A percentile compares a stretch with the other conserved stretches of the same genome.
Evolutionary conservation across 75 land plant species (phyloP).

Genomic region (Cunninghamia lanceolata): DNA sequence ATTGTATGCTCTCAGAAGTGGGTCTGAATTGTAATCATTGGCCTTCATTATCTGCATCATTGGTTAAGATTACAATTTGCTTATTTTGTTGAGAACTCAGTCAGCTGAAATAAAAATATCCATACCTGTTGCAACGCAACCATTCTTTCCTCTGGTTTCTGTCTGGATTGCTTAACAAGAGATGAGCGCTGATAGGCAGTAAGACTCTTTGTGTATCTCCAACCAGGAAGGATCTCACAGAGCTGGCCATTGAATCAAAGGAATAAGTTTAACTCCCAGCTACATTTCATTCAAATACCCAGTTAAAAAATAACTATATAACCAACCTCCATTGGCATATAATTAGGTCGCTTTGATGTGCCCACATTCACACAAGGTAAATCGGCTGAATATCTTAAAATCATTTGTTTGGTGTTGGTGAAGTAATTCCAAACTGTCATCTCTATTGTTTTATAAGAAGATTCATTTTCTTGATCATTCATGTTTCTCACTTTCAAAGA

Average conservation of each 20-base stretch:
- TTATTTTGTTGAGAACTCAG: background rate
- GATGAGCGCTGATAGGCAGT: constrained; percentile 48
- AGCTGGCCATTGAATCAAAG: constrained; percentile 44
- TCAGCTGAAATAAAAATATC: background rate
- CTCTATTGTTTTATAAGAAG: constrained; percentile 33
- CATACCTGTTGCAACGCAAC: constrained; percentile 42
- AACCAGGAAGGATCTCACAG: constrained; percentile 63
- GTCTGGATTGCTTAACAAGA: constrained; percentile 73
- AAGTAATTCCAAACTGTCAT: constrained; percentile 72
- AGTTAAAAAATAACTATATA: background rate
- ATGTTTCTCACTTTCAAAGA: constrained; percentile 37
- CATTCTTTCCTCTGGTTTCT: constrained; percentile 62
- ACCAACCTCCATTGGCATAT: constrained; percentile 79
- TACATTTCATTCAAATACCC: background rate
- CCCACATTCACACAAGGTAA: constrained; percentile 92
- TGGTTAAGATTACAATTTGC: background rate
- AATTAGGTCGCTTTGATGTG: constrained; percentile 62
- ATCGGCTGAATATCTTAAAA: constrained; percentile 39
- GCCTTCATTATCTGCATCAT: constrained; percentile 49
- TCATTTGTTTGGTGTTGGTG: constrained; percentile 26
- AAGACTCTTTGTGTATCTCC: constrained; percentile 73
- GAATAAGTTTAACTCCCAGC: background rate
- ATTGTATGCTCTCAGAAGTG: constrained; percentile 51
- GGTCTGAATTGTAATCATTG: constrained; percentile 49
- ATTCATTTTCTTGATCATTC: constrained; percentile 19